Evolutionary conservation across 495 filamentous ascomycete species (phyloP), one percentile per base, ranked within the genome.

Genomic region (Mytilinidion resinicola): DNA sequence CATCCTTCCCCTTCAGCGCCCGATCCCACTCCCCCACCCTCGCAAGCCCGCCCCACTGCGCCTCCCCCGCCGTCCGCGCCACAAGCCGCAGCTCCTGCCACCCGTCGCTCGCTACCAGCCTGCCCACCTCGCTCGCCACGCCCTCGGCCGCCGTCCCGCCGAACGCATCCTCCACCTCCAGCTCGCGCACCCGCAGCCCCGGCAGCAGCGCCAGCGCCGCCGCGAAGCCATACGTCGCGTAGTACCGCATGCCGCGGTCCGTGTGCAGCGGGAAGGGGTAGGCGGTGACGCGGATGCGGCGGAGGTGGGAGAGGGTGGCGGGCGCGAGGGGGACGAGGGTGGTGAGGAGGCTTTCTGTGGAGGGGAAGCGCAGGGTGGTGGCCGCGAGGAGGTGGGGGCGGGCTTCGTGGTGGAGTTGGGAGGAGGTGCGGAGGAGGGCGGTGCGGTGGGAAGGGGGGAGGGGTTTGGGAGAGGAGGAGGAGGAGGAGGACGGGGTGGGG

Each of bases 211-310:
- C 49, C 11, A 66, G 33, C n/a, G 63, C 59, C 21, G 59, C 56
- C 33, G 25, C 35, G 30, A 66, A 62, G 19, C 57, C 41, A 34
- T 59, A 62, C 1, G 46, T 62, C 1, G 51, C 4, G 46, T 66
- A 66, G 48, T 51, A 62, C 12, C 57, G 30, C 9, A 35, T 6
- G 35, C 42, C 9, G 9, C 53, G 48, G n/a, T 17, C 37, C 0
- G 36, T 15, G 53, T 62, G 62, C 39, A 66, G 46, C 0, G 59
- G 63, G 36, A 62, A 66, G 1, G 63, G 59, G 41, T 59, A 66
- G 3, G 51, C 59, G 21, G 39, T 59, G 12, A 66, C 59, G 8
- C 34, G 37, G 7, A 66, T 50, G 47, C 60, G 48, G 19, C 63
- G 55, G 46, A 66, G 19, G 15, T 56, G 51, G 10, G 54, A 59